Percentiles rank a stretch among this genome's conserved stretches.
Conservation (phyloP, 176 grass and related monocot genomes). For the Aegilops bicornis region DNA sequence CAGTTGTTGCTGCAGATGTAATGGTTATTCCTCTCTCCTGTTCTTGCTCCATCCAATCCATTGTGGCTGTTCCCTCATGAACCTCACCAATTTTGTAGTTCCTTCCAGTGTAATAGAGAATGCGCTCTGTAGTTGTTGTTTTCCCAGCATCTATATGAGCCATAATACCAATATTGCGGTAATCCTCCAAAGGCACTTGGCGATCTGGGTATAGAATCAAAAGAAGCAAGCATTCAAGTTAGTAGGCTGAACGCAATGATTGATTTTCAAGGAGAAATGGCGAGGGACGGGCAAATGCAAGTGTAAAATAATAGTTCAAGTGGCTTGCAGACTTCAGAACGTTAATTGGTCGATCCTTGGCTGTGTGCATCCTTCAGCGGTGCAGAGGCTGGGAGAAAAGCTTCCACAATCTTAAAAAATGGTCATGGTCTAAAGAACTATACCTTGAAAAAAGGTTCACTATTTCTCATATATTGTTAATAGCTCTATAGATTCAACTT, state of each 20-base stretch:
- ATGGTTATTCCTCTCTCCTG: constrained; percentile 98
- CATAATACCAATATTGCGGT: constrained; percentile 99
- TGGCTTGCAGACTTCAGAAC: constrained; percentile 15
- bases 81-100: constrained; percentile 99
- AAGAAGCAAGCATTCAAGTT: constrained; percentile 20
- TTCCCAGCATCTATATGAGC: constrained; percentile 99
- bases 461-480: not conserved
- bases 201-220: constrained; percentile 38
- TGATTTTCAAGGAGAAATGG: not conserved
- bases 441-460: not conserved
- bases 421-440: not conserved
- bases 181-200: constrained; percentile 67
- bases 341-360: not conserved
- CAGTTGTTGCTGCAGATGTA: constrained; percentile 95
- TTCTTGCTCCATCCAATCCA: constrained; percentile 99
- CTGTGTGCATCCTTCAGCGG: not conserved
- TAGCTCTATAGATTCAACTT: not conserved
- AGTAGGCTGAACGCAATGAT: constrained; percentile 8
- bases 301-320: not conserved
- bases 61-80: constrained; percentile 92
- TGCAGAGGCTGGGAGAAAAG: not conserved
- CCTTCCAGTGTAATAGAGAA: constrained; percentile 94
- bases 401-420: not conserved
- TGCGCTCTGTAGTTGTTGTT: constrained; percentile 94
- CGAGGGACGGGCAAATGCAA: not conserved